Evolutionary conservation across 2,329 filamentous ascomycete genomes (phyloP), one percentile per base, ranked within the genome.

Genomic region (Fusarium duplospermum): DNA sequence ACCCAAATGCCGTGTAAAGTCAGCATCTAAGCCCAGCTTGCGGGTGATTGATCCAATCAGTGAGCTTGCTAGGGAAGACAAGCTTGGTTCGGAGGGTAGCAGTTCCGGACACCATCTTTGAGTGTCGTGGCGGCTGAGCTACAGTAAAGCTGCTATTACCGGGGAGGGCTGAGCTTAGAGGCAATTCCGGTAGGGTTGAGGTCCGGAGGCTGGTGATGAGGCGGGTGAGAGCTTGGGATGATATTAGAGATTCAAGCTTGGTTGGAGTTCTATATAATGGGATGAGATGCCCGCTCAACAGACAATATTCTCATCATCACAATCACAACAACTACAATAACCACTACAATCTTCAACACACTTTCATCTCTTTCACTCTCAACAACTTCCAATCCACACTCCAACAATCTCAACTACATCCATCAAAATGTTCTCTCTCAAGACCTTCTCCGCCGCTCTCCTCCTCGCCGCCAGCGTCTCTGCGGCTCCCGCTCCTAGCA

Each of bases 391-490:
- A n/a, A 31, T 11, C 14, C 16, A 54, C 54, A 58, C 36, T 22
- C 27, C 33, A 50, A 57, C 38, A 67, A 59, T 56, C 58, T 36
- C 62, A 57, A 36, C n/a, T 14, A 9, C 6, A 50, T 13, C 13
- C 27, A 20, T 67, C 71, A 82, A 64, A 59, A 84, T 84, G 82
- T 76, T 82, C 72, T 71, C 79, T 62, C 58, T 75, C 76, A 81
- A 80, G 64, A 75, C 77, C 40, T 22, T 81, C 66, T 67, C 78
- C 58, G 61, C 78, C 45, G 45, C 77, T 67, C 69, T 84, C 38
- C 73, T 82, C 45, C 76, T 79, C 62, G 77, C 74, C 40, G 76
- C 80, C 66, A 71, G 73, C 47, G 79, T 80, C 57, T 78, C 79
- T 1, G 80, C 82, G 29, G 79, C 79, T 29, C 79, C 80, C 40